Conservation (phyloP, 768 basidiomycete genomes). For the Roridomyces roridus region DNA sequence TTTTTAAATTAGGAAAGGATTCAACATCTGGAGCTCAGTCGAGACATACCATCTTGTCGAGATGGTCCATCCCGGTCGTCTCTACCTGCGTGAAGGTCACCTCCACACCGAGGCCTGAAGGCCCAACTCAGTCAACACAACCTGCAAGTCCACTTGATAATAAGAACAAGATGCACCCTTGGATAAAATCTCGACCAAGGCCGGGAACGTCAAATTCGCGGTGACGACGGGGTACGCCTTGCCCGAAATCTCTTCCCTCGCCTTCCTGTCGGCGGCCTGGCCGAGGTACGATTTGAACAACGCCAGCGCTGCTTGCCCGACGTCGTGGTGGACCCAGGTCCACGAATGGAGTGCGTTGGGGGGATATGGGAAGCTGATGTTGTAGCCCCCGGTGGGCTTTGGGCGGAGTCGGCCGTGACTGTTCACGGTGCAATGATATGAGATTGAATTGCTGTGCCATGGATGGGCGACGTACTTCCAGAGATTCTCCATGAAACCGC, state of each 20-base stretch:
- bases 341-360: not conserved
- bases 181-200: not conserved
- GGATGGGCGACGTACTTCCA: not conserved
- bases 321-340: not conserved
- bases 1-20: not conserved
- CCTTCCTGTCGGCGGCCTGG: too few species aligned
- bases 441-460: not conserved
- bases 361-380: not conserved
- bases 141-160: too few species aligned
- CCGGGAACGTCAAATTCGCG: not conserved
- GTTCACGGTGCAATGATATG: not conserved
- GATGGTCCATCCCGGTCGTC: not conserved
- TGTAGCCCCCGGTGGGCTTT: not conserved
- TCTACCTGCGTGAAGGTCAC: not conserved
- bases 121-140: too few species aligned
- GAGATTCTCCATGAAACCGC: not conserved
- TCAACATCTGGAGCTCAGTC: not conserved
- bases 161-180: too few species aligned
- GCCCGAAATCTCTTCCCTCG: not conserved
- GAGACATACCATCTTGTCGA: not conserved
- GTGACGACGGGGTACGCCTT: slow-evolving; percentile 4
- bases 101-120: not conserved
- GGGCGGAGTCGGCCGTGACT: not conserved
- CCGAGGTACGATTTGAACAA: not conserved
- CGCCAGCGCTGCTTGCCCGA: not conserved